Evolutionary conservation across 768 basidiomycete species (phyloP).

Genomic region (Boletus bicolor): DNA sequence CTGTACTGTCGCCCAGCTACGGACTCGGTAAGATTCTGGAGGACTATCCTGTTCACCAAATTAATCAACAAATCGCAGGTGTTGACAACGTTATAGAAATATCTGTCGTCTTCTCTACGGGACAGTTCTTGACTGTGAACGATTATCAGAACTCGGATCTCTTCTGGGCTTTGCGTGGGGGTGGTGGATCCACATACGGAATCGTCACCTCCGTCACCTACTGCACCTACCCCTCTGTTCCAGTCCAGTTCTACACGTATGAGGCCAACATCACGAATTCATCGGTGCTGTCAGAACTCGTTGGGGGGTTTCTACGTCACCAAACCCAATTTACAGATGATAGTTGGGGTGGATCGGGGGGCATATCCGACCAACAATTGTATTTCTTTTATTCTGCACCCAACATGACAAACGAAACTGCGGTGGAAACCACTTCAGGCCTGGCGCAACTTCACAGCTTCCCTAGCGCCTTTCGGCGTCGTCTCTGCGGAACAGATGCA

Average conservation of each 20-base stretch:
- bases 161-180: slow-evolving; percentile 55
- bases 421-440: slow-evolving; percentile 34
- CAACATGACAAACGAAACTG: slow-evolving; percentile 35
- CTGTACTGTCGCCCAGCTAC: slow-evolving; percentile 36
- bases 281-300: slow-evolving; percentile 27
- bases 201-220: slow-evolving; percentile 49
- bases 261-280: slow-evolving; percentile 33
- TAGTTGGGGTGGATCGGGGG: slow-evolving; percentile 43
- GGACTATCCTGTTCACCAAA: not conserved
- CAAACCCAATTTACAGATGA: slow-evolving; percentile 38
- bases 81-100: slow-evolving; percentile 51
- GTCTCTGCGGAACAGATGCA: not conserved
- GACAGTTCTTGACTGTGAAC: slow-evolving; percentile 40
- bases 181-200: slow-evolving; percentile 49
- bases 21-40: slow-evolving; percentile 39
- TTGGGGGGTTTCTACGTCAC: slow-evolving; percentile 35
- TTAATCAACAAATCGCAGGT: slow-evolving; percentile 27
- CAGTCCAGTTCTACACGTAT: slow-evolving; percentile 31
- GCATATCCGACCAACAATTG: not conserved
- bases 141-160: slow-evolving; percentile 42
- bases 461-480: slow-evolving; percentile 8
- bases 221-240: slow-evolving; percentile 38
- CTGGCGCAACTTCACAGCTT: slow-evolving; percentile 29
- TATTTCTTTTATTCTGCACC: slow-evolving; percentile 29
- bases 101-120: slow-evolving; percentile 42